Evolutionary conservation across 768 basidiomycete species (phyloP).

Genomic region (Crucibulum laeve): DNA sequence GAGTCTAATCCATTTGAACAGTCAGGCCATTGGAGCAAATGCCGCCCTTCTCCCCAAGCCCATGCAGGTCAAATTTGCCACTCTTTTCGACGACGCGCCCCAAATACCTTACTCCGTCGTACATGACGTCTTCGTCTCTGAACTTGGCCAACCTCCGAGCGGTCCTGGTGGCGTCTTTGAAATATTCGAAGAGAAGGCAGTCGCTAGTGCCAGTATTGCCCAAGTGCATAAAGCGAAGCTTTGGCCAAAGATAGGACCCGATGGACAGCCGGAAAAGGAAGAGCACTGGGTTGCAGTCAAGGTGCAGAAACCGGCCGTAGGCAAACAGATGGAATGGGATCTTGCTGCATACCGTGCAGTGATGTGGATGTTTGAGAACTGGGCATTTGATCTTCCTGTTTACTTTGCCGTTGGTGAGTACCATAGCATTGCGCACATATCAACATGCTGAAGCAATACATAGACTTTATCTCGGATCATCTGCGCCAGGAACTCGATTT

Average conservation of each 20-base stretch:
- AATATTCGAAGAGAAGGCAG: conserved; percentile 68
- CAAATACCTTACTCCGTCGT: conserved; percentile 74
- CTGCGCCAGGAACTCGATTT: conserved; percentile 85
- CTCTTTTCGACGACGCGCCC: conserved; percentile 86
- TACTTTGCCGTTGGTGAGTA: conserved; percentile 72
- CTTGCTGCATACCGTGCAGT: conserved; percentile 63
- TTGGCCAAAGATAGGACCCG: conserved; percentile 30
- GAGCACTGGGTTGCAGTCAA: conserved; percentile 87
- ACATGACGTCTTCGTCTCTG: conserved; percentile 58
- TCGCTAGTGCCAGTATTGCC: conserved; percentile 88
- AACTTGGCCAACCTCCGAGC: conserved; percentile 63
- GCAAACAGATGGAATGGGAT: conserved; percentile 84
- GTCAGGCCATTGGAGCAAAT: conserved; percentile 82
- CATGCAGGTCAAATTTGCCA: conserved; percentile 77
- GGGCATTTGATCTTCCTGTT: conserved; percentile 82
- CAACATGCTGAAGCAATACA: background rate
- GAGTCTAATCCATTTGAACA: conserved; percentile 14
- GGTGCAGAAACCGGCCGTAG: conserved; percentile 86
- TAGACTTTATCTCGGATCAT: conserved; percentile 77
- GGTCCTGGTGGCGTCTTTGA: conserved; percentile 75
- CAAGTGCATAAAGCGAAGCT: conserved; percentile 82
- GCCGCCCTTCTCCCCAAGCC: conserved; percentile 80
- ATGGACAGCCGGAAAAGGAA: conserved; percentile 27
- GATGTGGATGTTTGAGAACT: conserved; percentile 77
- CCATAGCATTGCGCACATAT: background rate